Conservation (phyloP, 805 yeast genomes). For the Metahyphopichia silvanorum region DNA sequence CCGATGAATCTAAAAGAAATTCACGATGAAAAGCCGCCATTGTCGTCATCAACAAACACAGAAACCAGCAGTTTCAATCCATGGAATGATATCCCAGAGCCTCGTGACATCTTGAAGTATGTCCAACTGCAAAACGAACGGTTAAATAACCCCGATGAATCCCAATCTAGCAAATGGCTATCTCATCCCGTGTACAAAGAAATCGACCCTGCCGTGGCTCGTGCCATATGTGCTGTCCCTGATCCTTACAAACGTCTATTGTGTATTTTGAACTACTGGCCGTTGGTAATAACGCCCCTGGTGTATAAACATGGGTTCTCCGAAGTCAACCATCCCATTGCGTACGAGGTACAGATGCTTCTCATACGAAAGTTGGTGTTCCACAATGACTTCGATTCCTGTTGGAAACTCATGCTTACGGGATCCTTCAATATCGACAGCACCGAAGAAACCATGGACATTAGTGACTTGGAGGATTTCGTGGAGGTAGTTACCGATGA, state of each 20-base stretch:
- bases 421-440: too few relatives aligned
- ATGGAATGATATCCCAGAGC: too few relatives aligned
- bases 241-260: constrained; percentile 28
- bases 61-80: too few relatives aligned
- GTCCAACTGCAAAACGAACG: too few relatives aligned
- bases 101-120: too few relatives aligned
- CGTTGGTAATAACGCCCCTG: constrained; percentile 27
- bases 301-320: constrained; percentile 18
- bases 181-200: too few relatives aligned
- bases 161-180: too few relatives aligned
- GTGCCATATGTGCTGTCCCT: constrained; percentile 17
- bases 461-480: constrained; percentile 36
- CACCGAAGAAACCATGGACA: constrained; percentile 22
- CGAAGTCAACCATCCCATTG: constrained; percentile 13
- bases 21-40: too few relatives aligned
- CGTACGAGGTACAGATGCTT: constrained; percentile 15
- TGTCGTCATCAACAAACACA: too few relatives aligned
- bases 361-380: constrained; percentile 25
- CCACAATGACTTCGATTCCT: constrained; percentile 25
- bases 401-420: constrained; percentile 29
- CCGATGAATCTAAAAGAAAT: too few relatives aligned
- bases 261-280: constrained; percentile 27
- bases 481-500: constrained; percentile 22
- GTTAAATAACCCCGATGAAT: too few relatives aligned
- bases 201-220: constrained; percentile 10